Percentiles rank a stretch among this genome's conserved stretches.
Evolutionary conservation across 441 rosid species (phyloP).

Genomic region (Macaranga tanarius): DNA sequence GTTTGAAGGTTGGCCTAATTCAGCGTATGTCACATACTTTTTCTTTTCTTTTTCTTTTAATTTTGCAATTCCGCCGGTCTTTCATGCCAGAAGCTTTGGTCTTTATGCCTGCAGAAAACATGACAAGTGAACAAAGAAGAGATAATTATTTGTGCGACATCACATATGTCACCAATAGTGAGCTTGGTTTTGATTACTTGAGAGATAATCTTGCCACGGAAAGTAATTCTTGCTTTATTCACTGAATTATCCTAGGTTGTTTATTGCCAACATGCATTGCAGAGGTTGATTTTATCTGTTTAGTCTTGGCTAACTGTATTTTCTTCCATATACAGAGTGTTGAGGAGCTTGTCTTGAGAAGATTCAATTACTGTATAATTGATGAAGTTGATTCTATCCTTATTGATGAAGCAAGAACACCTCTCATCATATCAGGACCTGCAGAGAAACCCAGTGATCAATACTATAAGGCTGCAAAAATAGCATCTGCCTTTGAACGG

Average conservation of each 20-base stretch:
- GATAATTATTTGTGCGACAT: constrained; percentile 90
- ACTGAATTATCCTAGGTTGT: constrained; percentile 22
- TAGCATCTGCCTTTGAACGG: constrained; percentile 81
- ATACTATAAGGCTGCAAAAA: constrained; percentile 91
- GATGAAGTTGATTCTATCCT: constrained; percentile 99
- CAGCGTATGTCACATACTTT: constrained; percentile 78
- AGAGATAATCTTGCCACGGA: constrained; percentile 99
- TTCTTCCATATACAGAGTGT: constrained; percentile 60
- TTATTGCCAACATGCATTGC: constrained; percentile 8
- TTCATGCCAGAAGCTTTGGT: neutral
- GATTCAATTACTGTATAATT: constrained; percentile 83
- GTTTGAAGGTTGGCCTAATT: constrained; percentile 98
- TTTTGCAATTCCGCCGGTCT: neutral
- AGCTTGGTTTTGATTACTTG: constrained; percentile 92
- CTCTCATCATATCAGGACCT: constrained; percentile 89
- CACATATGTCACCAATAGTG: constrained; percentile 93
- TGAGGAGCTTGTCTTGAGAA: constrained; percentile 93
- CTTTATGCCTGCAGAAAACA: constrained; percentile 61
- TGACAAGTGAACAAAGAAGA: constrained; percentile 90
- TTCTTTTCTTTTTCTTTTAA: neutral
- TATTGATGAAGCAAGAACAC: constrained; percentile 98
- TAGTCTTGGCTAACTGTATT: constrained; percentile 38
- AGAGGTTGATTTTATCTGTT: constrained; percentile 9
- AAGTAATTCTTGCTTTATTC: constrained; percentile 70
- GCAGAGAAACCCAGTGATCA: constrained; percentile 97